Base-by-base conservation (phyloP, 768 basidiomycete genomes). In the Aureoboletus auriporus region DNA sequence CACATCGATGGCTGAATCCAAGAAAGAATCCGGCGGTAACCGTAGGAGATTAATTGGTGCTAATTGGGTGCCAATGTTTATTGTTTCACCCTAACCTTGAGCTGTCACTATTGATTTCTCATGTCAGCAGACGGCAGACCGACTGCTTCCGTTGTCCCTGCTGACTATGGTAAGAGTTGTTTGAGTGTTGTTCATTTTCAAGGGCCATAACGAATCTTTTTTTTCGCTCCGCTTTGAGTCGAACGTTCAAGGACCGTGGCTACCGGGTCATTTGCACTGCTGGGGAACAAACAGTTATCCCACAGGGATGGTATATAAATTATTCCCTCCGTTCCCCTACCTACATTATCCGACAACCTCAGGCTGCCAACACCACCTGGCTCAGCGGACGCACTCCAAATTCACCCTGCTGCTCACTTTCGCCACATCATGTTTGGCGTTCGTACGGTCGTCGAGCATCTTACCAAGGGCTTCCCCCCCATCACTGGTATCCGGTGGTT, bases 401-500 rank as follows among this genome's bases (percentile, higher is more conserved):
- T 44, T 27, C 5, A 11, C 29, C 23, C 30, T n/a, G 13, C 42
- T 38, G 30, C 54, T 35, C 45, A 23, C 49, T 31, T 47, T 49
- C 39, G 42, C 42, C 30, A 31, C 23, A 29, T 17, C 42, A 58
- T 55, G 64, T 44, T 52, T 28, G 42, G 34, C 39, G 28, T 23
- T 39, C 44, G 39, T 28, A 39, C 39, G 20, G 20, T 23, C 17
- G 13, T 63, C 36, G 36, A 52, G 29, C 46, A 40, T 41, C 40
- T 69, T 27, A 49, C 63, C 4, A 54, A 42, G 30, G 54, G 40
- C 23, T 69, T 83, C 50, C 82, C 83, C 10, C 61, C 69, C 23
- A 75, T 80, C 52, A 72, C 67, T 17, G 77, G 80, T 4, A 64
- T 89, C 41, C 77, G 79, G 51, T 90, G 89, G 87, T 86, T 92